A percentile compares a stretch with the other conserved stretches of the same genome.
These are phyloP conservation scores for Dryadomyces quercus-mongolicae DNA, from an alignment of 2,329 filamentous ascomycete genomes.

Conservation along the genomic window DNA sequence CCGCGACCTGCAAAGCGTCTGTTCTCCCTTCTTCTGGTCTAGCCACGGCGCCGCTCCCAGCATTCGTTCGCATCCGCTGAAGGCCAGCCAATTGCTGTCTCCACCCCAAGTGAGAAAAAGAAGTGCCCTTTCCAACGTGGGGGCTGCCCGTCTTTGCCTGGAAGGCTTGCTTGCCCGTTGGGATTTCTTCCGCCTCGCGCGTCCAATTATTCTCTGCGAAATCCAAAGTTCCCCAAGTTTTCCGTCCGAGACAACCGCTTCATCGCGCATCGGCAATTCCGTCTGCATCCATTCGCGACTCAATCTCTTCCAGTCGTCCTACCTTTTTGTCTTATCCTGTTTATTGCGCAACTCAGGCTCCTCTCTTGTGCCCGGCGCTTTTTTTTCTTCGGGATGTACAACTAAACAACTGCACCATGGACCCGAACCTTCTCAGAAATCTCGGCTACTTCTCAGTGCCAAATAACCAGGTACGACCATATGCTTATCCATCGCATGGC, in stretches of 20 bases:
- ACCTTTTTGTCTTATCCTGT: not conserved
- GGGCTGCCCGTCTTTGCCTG: not conserved
- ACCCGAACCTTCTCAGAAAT: constrained; percentile 23
- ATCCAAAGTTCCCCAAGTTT: not conserved
- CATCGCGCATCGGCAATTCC: not conserved
- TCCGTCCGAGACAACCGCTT: not conserved
- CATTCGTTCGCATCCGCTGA: not conserved
- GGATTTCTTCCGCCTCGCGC: not conserved
- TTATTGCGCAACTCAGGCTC: not conserved
- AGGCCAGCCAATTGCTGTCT: constrained; percentile 1
- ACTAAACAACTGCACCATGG: constrained; percentile 17
- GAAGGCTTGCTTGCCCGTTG: not conserved
- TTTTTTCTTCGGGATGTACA: constrained; percentile 16
- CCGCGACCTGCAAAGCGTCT: not conserved
- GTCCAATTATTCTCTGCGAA: not conserved
- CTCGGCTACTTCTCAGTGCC: constrained; percentile 27
- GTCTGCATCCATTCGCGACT: not conserved
- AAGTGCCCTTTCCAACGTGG: not conserved
- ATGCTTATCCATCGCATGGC: not conserved
- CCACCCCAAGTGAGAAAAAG: not conserved
- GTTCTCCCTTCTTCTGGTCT: not conserved
- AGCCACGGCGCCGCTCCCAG: not conserved
- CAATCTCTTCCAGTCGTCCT: not conserved
- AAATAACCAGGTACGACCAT: constrained; percentile 22
- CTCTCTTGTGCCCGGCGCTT: not conserved